Conservation (phyloP, 2,329 filamentous ascomycete genomes). For the Sarocladiaceae sp. region DNA sequence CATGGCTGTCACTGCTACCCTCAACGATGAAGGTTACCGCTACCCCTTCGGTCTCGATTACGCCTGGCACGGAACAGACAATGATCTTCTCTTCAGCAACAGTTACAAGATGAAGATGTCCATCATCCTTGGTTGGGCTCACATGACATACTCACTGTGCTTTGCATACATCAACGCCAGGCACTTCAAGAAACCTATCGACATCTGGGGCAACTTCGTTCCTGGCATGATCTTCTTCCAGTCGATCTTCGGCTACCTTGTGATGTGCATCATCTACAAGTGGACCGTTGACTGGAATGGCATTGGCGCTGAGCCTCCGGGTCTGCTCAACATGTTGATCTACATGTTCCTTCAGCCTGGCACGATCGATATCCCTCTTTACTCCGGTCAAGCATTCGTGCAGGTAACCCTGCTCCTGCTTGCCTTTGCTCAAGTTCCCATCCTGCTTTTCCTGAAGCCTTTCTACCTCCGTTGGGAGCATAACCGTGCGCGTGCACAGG, state of each 20-base stretch:
- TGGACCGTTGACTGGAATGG: conserved; percentile 83
- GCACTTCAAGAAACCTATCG: conserved; percentile 90
- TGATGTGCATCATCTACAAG: conserved; percentile 92
- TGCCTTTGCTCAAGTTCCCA: conserved; percentile 79
- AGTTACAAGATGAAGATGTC: conserved; percentile 99
- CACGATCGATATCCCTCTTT: conserved; percentile 62
- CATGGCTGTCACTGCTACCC: conserved; percentile 56
- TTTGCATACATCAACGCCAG: conserved; percentile 88
- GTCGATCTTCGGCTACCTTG: conserved; percentile 94
- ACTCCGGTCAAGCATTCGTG: conserved; percentile 66
- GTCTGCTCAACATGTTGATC: conserved; percentile 96
- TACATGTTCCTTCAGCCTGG: conserved; percentile 98
- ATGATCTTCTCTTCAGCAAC: conserved; percentile 92
- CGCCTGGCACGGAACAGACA: conserved; percentile 95
- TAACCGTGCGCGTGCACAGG: conserved; percentile 78
- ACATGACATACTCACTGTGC: conserved; percentile 98
- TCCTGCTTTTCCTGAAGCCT: conserved; percentile 90
- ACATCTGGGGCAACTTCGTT: conserved; percentile 95
- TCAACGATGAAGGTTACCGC: conserved; percentile 66
- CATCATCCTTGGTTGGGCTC: conserved; percentile 92
- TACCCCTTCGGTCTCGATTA: conserved; percentile 96
- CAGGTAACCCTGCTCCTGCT: conserved; percentile 76
- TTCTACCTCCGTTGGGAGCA: conserved; percentile 92
- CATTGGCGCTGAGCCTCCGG: conserved; percentile 63
- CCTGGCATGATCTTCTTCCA: conserved; percentile 99